A percentile compares a stretch with the other conserved stretches of the same genome.
phyloP scores from a whole-genome alignment of 2,329 filamentous ascomycete genomes.

The Colletotrichum nymphaeae region DNA sequence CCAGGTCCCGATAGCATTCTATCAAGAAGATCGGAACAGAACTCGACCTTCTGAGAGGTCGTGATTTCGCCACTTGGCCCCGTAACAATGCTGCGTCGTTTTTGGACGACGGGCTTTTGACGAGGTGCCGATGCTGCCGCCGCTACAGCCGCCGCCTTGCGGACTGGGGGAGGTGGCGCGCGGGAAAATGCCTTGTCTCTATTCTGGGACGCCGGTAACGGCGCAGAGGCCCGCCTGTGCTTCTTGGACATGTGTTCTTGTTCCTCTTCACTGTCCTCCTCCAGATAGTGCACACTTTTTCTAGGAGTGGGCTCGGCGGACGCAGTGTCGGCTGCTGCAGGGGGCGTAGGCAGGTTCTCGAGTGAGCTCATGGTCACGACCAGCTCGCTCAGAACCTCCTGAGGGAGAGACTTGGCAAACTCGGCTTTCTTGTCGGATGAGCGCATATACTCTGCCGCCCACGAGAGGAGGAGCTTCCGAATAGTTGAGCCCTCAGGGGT shows the following conservation, averaged over 20 bases:
- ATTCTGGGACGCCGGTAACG: conserved; percentile 36
- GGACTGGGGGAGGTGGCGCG: conserved; percentile 39
- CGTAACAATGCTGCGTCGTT: conserved; percentile 47
- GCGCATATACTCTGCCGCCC: conserved; percentile 73
- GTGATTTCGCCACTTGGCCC: conserved; percentile 38
- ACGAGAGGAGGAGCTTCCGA: conserved; percentile 67
- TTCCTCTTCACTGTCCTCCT: conserved; percentile 55
- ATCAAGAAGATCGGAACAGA: conserved; percentile 67
- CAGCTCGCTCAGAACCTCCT: conserved; percentile 71
- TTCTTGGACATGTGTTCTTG: conserved; percentile 47
- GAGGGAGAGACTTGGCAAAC: conserved; percentile 70
- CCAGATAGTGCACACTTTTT: conserved; percentile 63
- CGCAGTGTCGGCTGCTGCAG: conserved; percentile 34
- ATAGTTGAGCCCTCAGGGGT: conserved; percentile 71
- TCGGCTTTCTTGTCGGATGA: conserved; percentile 66
- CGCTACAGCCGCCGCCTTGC: conserved; percentile 39
- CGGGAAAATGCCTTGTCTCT: conserved; percentile 9
- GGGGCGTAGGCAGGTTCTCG: conserved; percentile 50
- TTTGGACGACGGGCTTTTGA: conserved; percentile 45
- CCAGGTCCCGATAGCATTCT: conserved; percentile 73
- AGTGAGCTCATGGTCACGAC: conserved; percentile 71
- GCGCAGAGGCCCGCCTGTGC: conserved; percentile 56
- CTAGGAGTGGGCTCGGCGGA: conserved; percentile 42
- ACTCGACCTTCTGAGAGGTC: conserved; percentile 59
- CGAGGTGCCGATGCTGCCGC: conserved; percentile 41